Base-by-base conservation (phyloP, 2,329 filamentous ascomycete species). In the Phyllosticta citriasiana region DNA sequence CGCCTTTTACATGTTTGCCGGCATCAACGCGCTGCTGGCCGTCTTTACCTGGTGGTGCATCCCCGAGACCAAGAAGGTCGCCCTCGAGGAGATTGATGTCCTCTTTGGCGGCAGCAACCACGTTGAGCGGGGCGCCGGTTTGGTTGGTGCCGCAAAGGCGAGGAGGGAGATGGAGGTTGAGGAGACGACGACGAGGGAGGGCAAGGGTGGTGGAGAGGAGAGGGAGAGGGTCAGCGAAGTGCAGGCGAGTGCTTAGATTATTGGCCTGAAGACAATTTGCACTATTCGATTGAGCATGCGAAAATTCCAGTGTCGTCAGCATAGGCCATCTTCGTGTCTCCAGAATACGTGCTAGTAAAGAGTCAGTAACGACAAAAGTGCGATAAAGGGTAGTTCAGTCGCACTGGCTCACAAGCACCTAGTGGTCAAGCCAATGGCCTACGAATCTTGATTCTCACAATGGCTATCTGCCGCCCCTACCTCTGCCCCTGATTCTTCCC, bases 91-190 rank as follows among this genome's bases (percentile, higher is more conserved):
- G 73, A 83, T 83, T 66, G 82, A 83, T 63, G 73, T 75, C 4
- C 73, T 82, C 55, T 84, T 84, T 60, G 81, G 81, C 55, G 80
- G 81, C n/a, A 73, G 73, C 61, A 83, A 83, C 68, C 82, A 84
- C 64, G 78, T 80, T 27, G 77, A 80, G 67, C 79, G 80, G 69
- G 81, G 81, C 47, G 80, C 77, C 2, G 76, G 79, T 68, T 75
- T 83, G 53, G 70, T 76, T 57, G 69, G 68, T 5, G 64, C 66
- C 1, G 72, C 76, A 30, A 53, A 19, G 50, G 40, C 40, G 4
- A 47, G 40, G n/a, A 4, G 33, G 3, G 60, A 62, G 30, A 55
- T 55, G 4, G 57, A 62, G 33, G 64, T 66, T 2, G 72, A 73
- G 60, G 71, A 76, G 55, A 53, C 22, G 55, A 14, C 22, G 40